Evolutionary conservation across 129 eudicot species (phyloP), one percentile per base, ranked within the genome.

Genomic region (Arctium minus): DNA sequence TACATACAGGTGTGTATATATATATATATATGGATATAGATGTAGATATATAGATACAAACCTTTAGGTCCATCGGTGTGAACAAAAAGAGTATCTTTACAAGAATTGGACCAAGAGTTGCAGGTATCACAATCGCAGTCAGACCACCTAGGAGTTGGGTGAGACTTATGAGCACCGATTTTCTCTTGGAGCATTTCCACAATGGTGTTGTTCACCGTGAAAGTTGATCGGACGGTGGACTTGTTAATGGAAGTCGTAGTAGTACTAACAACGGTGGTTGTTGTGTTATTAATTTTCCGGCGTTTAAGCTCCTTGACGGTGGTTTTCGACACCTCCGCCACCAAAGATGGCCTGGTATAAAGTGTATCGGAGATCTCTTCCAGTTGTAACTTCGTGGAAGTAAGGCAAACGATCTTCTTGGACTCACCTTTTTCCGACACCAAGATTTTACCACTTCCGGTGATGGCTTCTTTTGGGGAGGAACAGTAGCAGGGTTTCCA

Each of bases 401-500:
- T 89, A 2, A 94, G 89, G 12, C 92, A 82, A 2, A 96, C 94
- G 11, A 96, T 88, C 69, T 91, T 91, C 35, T 91, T 88, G 0
- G 97, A 87, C 75, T 90, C 91, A 0, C 97, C 97, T 48, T 88
- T 87, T 69, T 96, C 98, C 3, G 99, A 91, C 5, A 96, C 92
- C 76, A 93, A 71, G 80, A 96, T 96, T 77, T 89, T 89, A 35
- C 92, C 97, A 22, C 89, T 84, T 76, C 88, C 73, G 2, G 92
- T 75, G 44, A 93, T 89, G 72, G 89, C 94, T 48, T 91, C 91
- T 78, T 88, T 90, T 0, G 94, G 88, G 5, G 97, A 89, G 0
- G 93, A 89, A 80, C 99, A 96, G 33, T 96, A 96, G 80, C 99
- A 96, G 0, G 99, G 95, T 80, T 91, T 93, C 95, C 98, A 93